Conservation (phyloP, 306 rosid species). For the Quercus cerris region DNA sequence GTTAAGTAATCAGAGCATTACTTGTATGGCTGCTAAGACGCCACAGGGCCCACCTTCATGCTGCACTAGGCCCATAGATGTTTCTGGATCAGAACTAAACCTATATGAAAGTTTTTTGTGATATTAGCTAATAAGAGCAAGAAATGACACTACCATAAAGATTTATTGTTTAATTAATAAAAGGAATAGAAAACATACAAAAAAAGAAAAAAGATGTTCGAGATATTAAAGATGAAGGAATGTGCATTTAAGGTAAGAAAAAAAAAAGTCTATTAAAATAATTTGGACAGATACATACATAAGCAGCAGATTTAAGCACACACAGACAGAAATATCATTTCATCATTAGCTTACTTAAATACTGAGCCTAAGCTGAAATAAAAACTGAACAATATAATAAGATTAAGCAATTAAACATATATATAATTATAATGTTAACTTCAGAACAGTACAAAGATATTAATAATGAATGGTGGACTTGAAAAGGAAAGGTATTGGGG, state of each 20-base stretch:
- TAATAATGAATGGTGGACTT: neutral
- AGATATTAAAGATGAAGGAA: neutral
- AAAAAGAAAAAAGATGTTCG: neutral
- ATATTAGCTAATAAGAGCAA: conserved; percentile 34
- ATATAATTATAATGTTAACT: neutral
- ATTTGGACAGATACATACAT: neutral
- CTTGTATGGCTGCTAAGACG: conserved; percentile 97
- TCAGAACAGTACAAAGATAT: neutral
- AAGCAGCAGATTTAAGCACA: neutral
- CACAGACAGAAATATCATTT: neutral
- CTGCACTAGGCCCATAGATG: conserved; percentile 97
- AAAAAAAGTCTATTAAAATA: neutral
- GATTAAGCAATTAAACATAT: neutral
- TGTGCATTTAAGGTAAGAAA: neutral
- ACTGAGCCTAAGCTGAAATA: neutral
- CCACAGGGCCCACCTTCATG: conserved; percentile 99
- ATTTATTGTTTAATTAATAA: neutral
- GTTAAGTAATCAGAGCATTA: conserved; percentile 43
- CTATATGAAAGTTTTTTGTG: conserved; percentile 26
- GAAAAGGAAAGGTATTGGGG: neutral
- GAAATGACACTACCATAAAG: conserved; percentile 18
- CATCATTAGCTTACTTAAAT: neutral
- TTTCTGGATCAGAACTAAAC: conserved; percentile 72
- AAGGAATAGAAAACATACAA: neutral
- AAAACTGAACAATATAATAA: neutral